Evolutionary conservation across 139 green algal species (phyloP), one percentile per base, ranked within the genome.

Genomic region (Coccomyxa sp.): DNA sequence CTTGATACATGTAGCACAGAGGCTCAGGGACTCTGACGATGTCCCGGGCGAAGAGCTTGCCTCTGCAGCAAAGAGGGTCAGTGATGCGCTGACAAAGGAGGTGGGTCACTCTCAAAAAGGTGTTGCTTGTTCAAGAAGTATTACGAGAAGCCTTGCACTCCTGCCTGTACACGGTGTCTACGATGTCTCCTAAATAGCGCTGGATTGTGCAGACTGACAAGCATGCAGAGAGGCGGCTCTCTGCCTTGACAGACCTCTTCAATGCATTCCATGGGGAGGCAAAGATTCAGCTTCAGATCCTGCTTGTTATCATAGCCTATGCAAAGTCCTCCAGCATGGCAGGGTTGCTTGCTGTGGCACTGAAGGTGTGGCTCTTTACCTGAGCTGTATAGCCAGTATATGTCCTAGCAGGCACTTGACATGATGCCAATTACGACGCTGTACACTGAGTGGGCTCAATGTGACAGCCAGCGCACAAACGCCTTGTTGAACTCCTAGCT

Each of bases 171-270:
- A 41, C 1, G 16, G 16, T 75, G 70, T 54, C n/a, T 18, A 16
- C 8, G 39, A 27, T 38, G 22, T 24, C 73, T 39, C 27, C 39
- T 12, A n/a, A 16, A 37, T 27, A 7, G 39, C 44, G 35, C 7
- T 68, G 12, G 33, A 39, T 55, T 34, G 22, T 31, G 22, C 68
- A 83, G 79, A 41, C 54, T 27, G 58, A 80, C 50, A 39, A 73
- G 14, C 74, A 83, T 68, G 55, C 73, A 18, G 74, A 83, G 68
- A 50, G 34, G 44, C 64, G 79, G 74, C 74, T 83, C 29, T 75
- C 82, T 41, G 80, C 74, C n/a, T 82, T 90, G 5, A 82, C 82
- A 50, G 78, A 85, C n/a, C 78, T 90, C 27, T 86, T 85, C 78
- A 90, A 88, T 70, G 77, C 82, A 1, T 50, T 82, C 12, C 39